Percentiles rank a stretch among this genome's conserved stretches.
Conservation (phyloP, 2,329 filamentous ascomycete species). For the Cladosporium sp. region DNA sequence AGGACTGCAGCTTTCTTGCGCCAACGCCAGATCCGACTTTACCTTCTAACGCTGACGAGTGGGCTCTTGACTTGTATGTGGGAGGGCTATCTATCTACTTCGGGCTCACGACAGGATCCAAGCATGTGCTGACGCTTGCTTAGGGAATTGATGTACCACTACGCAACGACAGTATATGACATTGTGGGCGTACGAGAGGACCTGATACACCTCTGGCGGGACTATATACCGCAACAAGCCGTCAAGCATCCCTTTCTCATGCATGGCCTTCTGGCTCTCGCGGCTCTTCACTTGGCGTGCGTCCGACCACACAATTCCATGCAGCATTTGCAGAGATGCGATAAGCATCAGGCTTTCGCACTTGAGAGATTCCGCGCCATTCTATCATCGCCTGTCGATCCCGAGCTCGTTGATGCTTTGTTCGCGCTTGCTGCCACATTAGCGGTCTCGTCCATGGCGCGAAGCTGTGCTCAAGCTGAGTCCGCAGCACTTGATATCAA, state of each 20-base stretch:
- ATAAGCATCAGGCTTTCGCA: conserved; percentile 23
- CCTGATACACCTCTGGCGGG: conserved; percentile 17
- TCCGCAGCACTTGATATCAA: conserved; percentile 16
- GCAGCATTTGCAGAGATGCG: conserved; percentile 18
- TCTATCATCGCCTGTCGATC: conserved; percentile 16
- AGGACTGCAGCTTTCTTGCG: conserved; percentile 18
- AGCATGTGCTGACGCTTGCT: conserved; percentile 3
- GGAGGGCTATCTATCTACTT: background rate
- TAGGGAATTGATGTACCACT: conserved; percentile 27
- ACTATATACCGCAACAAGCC: conserved; percentile 19
- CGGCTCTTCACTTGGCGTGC: conserved; percentile 22
- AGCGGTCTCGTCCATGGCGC: conserved; percentile 12
- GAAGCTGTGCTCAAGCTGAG: conserved; percentile 13
- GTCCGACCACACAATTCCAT: conserved; percentile 13
- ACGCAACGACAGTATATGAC: conserved; percentile 8
- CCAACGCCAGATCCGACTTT: background rate
- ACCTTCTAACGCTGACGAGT: conserved; percentile 15
- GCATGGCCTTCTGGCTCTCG: conserved; percentile 23
- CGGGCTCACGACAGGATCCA: background rate
- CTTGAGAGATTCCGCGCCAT: conserved; percentile 19
- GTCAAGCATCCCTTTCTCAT: conserved; percentile 21
- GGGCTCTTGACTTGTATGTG: conserved; percentile 21
- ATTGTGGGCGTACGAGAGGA: conserved; percentile 16
- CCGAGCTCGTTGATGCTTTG: conserved; percentile 17
- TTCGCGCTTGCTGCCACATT: conserved; percentile 19